These are phyloP conservation scores for Colletotrichum tabaci DNA, from an alignment of 2,329 filamentous ascomycete species.

Conservation along the genomic window DNA sequence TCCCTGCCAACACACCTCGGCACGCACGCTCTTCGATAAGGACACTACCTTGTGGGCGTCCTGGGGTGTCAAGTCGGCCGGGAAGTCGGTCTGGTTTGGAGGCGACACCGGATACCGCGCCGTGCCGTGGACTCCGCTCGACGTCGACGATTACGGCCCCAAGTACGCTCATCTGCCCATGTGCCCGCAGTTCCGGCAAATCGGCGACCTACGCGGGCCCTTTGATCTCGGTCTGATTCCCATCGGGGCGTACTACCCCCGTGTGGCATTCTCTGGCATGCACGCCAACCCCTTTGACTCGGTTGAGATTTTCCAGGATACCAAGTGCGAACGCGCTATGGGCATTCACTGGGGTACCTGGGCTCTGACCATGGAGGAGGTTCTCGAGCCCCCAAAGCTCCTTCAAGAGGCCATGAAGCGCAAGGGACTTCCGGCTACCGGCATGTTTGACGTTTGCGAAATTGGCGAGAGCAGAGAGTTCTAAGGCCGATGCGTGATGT, in stretches of 20 bases:
- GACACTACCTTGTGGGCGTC: slow-evolving; percentile 88
- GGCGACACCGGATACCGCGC: slow-evolving; percentile 93
- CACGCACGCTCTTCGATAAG: slow-evolving; percentile 78
- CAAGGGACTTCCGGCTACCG: slow-evolving; percentile 77
- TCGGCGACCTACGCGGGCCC: slow-evolving; percentile 84
- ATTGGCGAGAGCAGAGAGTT: slow-evolving; percentile 89
- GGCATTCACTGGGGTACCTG: slow-evolving; percentile 96
- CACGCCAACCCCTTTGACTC: slow-evolving; percentile 90
- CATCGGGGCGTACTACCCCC: slow-evolving; percentile 89
- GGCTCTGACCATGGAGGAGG: slow-evolving; percentile 88
- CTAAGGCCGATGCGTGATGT: slow-evolving; percentile 51
- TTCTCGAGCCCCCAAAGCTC: slow-evolving; percentile 83
- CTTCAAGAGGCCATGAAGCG: slow-evolving; percentile 80
- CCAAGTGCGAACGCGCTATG: slow-evolving; percentile 81
- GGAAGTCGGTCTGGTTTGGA: slow-evolving; percentile 87
- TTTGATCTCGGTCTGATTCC: slow-evolving; percentile 95
- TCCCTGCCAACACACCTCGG: slow-evolving; percentile 87
- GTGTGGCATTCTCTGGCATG: slow-evolving; percentile 81
- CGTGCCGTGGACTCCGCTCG: slow-evolving; percentile 75
- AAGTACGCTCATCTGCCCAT: slow-evolving; percentile 77
- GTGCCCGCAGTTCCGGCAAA: slow-evolving; percentile 88
- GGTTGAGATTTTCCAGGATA: slow-evolving; percentile 91
- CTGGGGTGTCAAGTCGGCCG: slow-evolving; percentile 83
- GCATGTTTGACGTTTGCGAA: slow-evolving; percentile 85
- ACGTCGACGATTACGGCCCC: slow-evolving; percentile 78